These are phyloP conservation scores for Cordyceps militaris DNA, from an alignment of 2,329 filamentous ascomycete species.

Conservation along the genomic window DNA sequence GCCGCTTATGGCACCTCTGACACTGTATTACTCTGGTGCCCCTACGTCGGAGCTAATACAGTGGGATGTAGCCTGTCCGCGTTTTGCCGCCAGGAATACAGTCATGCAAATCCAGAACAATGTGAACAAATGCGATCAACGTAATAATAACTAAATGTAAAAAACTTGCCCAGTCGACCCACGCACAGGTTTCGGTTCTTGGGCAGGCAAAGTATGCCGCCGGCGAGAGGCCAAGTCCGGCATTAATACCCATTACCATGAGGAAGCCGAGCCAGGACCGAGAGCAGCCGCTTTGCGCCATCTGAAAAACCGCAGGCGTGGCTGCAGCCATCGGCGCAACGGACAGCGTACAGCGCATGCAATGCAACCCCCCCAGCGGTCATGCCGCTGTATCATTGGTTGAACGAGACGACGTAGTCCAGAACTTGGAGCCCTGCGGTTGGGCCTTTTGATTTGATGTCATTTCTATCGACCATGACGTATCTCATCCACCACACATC, in stretches of 20 bases:
- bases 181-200: too few relatives aligned
- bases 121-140: too few relatives aligned
- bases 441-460: background rate
- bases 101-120: too few relatives aligned
- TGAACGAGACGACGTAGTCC: too few relatives aligned
- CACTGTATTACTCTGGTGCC: conserved; percentile 1
- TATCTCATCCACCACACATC: background rate
- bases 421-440: too few relatives aligned
- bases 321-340: background rate
- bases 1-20: conserved; percentile 10
- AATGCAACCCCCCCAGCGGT: background rate
- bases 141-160: too few relatives aligned
- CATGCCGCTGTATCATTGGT: too few relatives aligned
- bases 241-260: too few relatives aligned
- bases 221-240: too few relatives aligned
- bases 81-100: too few relatives aligned
- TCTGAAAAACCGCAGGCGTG: background rate
- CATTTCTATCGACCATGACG: background rate
- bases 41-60: conserved; percentile 9
- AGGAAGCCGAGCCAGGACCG: background rate
- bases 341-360: background rate
- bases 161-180: too few relatives aligned
- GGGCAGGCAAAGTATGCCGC: too few relatives aligned
- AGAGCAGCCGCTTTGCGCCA: background rate
- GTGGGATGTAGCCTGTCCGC: background rate